Base-by-base conservation (phyloP, 768 basidiomycete genomes). In the Crucibulum laeve region DNA sequence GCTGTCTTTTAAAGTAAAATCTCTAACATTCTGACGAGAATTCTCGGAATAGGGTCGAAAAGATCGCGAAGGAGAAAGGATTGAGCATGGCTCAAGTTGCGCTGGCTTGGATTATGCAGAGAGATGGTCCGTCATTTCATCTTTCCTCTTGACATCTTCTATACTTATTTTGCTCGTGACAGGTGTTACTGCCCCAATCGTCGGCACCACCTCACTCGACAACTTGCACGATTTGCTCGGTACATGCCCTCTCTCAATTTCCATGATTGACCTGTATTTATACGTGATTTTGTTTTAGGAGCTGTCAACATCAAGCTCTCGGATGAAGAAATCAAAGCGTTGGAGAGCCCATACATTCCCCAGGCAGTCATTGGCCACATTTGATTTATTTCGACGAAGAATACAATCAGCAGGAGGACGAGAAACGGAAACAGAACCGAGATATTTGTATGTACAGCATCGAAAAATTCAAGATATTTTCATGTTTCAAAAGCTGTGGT, bases 31-130 rank as follows among this genome's bases (percentile, higher is more conserved):
- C 15, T 50, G n/a, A 23, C 38, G 6, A 11, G 5, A 1, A 14
- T 6, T 18, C 1, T 19, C 25, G 4, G 13, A 18, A 1, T 26
- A 74, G 77, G 15, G 71, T 84, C 34, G 79, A 82, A 48, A 63
- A 71, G 46, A 56, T 83, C 39, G 73, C 80, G 4, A 76, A 74
- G 56, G 69, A 74, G 47, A 71, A 71, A 40, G 67, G 64, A 1
- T 56, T 72, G 15, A 70, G 64, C n/a, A 83, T 83, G 81, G 76
- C 78, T 0, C 76, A 78, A 48, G 57, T 79, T 6, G 66, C 75
- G 1, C 47, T 76, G 25, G 75, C 76, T 10, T 82, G 79, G 79
- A 60, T 64, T 4, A 54, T 77, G 46, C 50, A 65, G 3, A 71
- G 69, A 45, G 62, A 69, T 23, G 68, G 65, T 63, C 30, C 4